A percentile compares a stretch with the other conserved stretches of the same genome.
Conservation (phyloP, 2,329 filamentous ascomycete species). For the Diplocarpon rosae region DNA sequence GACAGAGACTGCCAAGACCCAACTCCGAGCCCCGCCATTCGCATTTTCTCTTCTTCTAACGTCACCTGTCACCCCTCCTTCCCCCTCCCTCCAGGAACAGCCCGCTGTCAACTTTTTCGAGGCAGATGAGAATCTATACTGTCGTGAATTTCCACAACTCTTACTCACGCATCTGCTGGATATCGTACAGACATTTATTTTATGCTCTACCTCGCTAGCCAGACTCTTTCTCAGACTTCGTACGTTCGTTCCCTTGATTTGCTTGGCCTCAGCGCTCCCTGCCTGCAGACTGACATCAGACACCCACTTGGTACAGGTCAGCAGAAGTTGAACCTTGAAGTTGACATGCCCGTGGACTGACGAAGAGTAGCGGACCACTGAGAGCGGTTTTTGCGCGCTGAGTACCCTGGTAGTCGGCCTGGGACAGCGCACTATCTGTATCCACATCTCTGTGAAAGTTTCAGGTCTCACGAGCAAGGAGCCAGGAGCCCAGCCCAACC, state of each 20-base stretch:
- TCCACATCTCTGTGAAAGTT: slow-evolving; percentile 6
- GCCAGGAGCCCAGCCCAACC: slow-evolving; percentile 7
- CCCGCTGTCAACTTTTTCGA: slow-evolving; percentile 9
- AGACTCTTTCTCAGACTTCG: background rate
- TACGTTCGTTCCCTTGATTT: background rate
- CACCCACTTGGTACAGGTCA: slow-evolving; percentile 6
- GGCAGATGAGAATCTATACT: background rate
- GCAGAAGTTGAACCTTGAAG: slow-evolving; percentile 5
- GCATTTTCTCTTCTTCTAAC: background rate
- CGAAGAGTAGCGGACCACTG: slow-evolving; percentile 5
- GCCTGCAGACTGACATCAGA: slow-evolving; percentile 17
- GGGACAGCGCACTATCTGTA: slow-evolving; percentile 16
- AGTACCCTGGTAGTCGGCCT: slow-evolving; percentile 8
- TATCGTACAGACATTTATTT: background rate
- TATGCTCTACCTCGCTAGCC: slow-evolving; percentile 1
- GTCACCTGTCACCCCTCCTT: no score
- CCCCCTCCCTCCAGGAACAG: slow-evolving; percentile 10
- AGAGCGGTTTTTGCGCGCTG: slow-evolving; percentile 9
- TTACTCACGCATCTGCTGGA: background rate
- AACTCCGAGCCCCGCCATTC: background rate
- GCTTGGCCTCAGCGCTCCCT: slow-evolving; percentile 4
- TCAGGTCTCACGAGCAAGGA: background rate
- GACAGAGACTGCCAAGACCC: no score
- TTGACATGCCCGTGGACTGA: slow-evolving; percentile 7
- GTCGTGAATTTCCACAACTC: background rate